Percentiles rank a stretch among this genome's conserved stretches.
phyloP scores from a whole-genome alignment of 1,284 basidiomycete genomes.

The Ustilago vetiveriae region DNA sequence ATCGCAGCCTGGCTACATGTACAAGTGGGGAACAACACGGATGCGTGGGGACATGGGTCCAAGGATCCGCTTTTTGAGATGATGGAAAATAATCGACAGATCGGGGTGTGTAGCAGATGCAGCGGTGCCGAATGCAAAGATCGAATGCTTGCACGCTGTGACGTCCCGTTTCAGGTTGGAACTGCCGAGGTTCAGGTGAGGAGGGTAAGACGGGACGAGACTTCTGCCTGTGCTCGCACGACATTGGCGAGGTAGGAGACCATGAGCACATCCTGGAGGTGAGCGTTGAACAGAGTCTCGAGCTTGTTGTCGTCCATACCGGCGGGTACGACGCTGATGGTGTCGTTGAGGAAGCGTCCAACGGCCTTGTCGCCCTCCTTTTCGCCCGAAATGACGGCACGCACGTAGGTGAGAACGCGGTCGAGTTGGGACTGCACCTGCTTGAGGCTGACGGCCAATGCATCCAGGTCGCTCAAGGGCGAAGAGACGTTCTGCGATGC shows the following conservation, averaged over 20 bases:
- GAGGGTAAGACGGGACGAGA: conserved; percentile 87
- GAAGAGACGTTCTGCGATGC: conserved; percentile 74
- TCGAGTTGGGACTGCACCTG: conserved; percentile 82
- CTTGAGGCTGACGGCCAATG: conserved; percentile 77
- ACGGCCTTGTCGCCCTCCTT: conserved; percentile 84
- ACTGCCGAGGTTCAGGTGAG: conserved; percentile 68
- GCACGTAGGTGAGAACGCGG: conserved; percentile 85
- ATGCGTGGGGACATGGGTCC: too few relatives aligned
- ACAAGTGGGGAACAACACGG: conserved; percentile 16
- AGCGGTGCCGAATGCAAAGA: too few relatives aligned
- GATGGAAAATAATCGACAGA: too few relatives aligned
- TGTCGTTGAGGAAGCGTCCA: conserved; percentile 91
- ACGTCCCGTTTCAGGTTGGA: conserved; percentile 6
- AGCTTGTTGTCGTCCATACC: conserved; percentile 58
- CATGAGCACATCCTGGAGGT: conserved; percentile 84
- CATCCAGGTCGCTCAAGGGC: conserved; percentile 63
- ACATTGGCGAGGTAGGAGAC: conserved; percentile 94
- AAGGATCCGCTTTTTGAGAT: too few relatives aligned
- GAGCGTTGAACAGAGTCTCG: conserved; percentile 64
- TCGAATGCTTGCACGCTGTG: too few relatives aligned
- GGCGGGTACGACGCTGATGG: conserved; percentile 68
- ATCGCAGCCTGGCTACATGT: conserved; percentile 47
- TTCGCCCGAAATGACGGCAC: conserved; percentile 80
- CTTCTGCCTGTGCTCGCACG: conserved; percentile 91
- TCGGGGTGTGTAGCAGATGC: too few relatives aligned